Base-by-base conservation (phyloP, 1,284 basidiomycete genomes). In the Malassezia globosa region DNA sequence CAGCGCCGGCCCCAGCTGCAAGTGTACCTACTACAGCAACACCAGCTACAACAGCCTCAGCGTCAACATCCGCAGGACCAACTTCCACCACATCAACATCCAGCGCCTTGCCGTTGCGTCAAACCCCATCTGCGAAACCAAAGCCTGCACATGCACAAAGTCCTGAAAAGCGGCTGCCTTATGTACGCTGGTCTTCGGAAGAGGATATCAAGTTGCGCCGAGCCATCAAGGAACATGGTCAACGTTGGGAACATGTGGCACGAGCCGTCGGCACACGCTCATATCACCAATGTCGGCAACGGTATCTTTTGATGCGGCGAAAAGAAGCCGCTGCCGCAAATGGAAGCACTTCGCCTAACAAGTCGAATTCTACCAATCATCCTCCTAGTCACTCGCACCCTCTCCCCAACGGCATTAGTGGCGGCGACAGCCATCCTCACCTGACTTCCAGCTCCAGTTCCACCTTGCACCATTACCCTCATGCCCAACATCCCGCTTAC, bases 201-300 rank as follows among this genome's bases (percentile, higher is more conserved):
- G 68, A 71, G 41, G 68, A 71, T 42, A 54, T 54, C 26, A 67
- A 68, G 58, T 59, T 71, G 44, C 56, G 61, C 7, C 54, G 56
- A 4, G 68, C 68, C 5, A 69, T 71, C 48, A 59, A 59, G 42
- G 60, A 69, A 51, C 59, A 67, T 37, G 68, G 68, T 4, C 68
- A 71, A 42, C 56, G 66, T 2, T 71, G 68, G 68, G 68, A 71
- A 40, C 57, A 63, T n/a, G 64, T 71, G 42, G 66, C 68, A 2
- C 60, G 65, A 19, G 64, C 64, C 7, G 68, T 71, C 7, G 67
- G 66, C 7, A 69, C 68, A 10, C 52, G 68, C 18, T 66, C 67
- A 19, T 71, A 71, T 45, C 68, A 71, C 42, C 68, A 71, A 41
- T 71, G 68, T 51, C 61, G 68, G 14, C 68, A 71, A 54, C 58